phyloP scores from a whole-genome alignment of 257 asterid genomes.

The Solanum rostratum region DNA sequence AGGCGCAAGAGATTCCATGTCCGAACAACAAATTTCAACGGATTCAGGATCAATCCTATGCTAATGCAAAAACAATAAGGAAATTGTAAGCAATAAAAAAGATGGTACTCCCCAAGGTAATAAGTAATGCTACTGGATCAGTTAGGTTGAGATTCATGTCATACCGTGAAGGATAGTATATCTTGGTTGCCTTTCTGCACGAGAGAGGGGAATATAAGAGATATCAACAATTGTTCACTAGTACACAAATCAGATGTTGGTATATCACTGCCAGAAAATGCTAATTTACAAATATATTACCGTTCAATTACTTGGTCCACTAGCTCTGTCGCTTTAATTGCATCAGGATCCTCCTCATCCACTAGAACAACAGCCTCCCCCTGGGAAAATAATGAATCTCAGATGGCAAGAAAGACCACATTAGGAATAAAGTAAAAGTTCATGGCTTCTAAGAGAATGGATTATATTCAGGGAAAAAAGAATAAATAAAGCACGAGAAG shows the following conservation, averaged over 20 bases:
- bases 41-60: constrained; percentile 68
- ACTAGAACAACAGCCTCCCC: constrained; percentile 49
- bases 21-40: constrained; percentile 51
- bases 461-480: not conserved
- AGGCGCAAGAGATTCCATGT: constrained; percentile 77
- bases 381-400: not conserved
- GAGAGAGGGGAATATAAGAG: not conserved
- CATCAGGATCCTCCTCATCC: constrained; percentile 77
- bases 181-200: constrained; percentile 30
- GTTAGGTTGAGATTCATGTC: not conserved
- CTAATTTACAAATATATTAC: not conserved
- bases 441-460: not conserved
- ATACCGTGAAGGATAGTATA: constrained; percentile 70
- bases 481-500: not conserved
- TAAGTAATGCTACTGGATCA: not conserved
- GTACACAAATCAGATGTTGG: not conserved
- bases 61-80: not conserved
- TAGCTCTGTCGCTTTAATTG: constrained; percentile 10
- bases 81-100: not conserved
- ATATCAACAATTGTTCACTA: not conserved
- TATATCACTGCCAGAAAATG: not conserved
- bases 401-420: not conserved
- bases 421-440: not conserved
- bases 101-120: not conserved
- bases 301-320: constrained; percentile 26